Conservation (phyloP, 768 basidiomycete genomes). For the Pholiota molesta region DNA sequence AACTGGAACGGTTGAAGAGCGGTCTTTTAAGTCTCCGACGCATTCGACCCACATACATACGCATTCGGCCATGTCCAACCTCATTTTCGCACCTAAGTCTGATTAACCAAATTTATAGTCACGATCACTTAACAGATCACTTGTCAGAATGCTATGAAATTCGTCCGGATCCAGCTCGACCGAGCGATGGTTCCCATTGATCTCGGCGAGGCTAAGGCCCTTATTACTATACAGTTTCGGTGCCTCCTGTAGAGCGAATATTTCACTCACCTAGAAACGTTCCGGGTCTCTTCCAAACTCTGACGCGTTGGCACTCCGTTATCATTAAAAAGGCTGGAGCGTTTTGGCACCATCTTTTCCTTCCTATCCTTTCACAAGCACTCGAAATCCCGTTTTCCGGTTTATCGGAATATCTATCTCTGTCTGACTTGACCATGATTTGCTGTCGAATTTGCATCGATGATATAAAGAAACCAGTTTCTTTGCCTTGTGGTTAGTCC, state of each 20-base stretch:
- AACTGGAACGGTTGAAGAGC: conserved; percentile 30
- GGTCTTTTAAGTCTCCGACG: conserved; percentile 37
- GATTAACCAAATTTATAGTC: conserved; percentile 11
- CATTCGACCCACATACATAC: conserved; percentile 21
- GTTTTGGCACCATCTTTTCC: neutral
- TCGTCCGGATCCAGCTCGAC: conserved; percentile 27
- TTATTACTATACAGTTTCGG: conserved; percentile 15
- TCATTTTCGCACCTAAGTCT: conserved; percentile 12
- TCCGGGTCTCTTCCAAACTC: conserved; percentile 11
- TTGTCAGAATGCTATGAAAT: conserved; percentile 16
- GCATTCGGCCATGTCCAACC: conserved; percentile 1
- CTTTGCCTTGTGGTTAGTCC: conserved; percentile 63
- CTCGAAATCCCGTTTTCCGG: conserved; percentile 16
- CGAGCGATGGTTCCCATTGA: conserved; percentile 17
- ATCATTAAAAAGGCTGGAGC: conserved; percentile 11
- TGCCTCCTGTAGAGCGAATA: conserved; percentile 17
- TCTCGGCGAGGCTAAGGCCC: conserved; percentile 22
- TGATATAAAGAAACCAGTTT: conserved; percentile 53
- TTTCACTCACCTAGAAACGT: conserved; percentile 14
- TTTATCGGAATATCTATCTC: conserved; percentile 11
- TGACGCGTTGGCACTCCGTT: conserved; percentile 4
- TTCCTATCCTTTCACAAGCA: conserved; percentile 4
- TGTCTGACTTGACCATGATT: conserved; percentile 32
- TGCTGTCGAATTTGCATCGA: conserved; percentile 68
- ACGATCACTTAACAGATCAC: conserved; percentile 12